Conservation (phyloP, 2,329 filamentous ascomycete genomes). For the Coccinonectria pachysandricola region DNA sequence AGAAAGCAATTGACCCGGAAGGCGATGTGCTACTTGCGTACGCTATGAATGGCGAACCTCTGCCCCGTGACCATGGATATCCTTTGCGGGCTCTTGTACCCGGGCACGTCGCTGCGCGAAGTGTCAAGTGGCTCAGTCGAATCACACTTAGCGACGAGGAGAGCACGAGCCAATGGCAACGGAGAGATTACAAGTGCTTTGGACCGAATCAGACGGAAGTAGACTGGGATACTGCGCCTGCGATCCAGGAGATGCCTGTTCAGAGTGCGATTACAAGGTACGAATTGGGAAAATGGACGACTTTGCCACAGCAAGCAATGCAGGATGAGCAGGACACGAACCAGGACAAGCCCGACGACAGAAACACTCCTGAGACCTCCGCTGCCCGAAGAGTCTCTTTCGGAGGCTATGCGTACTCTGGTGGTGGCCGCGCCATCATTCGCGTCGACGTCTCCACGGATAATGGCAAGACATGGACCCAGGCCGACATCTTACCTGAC, state of each 20-base stretch:
- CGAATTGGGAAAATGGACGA: slow-evolving; percentile 29
- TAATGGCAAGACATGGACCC: slow-evolving; percentile 52
- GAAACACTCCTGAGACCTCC: background rate
- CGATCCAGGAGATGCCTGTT: slow-evolving; percentile 59
- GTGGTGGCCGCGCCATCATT: slow-evolving; percentile 54
- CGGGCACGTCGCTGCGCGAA: slow-evolving; percentile 55
- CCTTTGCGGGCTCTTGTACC: slow-evolving; percentile 53
- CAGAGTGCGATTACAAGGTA: slow-evolving; percentile 54
- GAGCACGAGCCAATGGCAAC: slow-evolving; percentile 54
- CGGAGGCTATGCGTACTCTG: slow-evolving; percentile 57
- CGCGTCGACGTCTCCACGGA: slow-evolving; percentile 59
- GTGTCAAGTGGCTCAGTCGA: slow-evolving; percentile 58
- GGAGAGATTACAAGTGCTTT: slow-evolving; percentile 59
- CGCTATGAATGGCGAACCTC: slow-evolving; percentile 53
- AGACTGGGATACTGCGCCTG: slow-evolving; percentile 51
- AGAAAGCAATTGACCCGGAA: slow-evolving; percentile 45
- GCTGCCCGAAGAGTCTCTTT: slow-evolving; percentile 28
- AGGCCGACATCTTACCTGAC: slow-evolving; percentile 48
- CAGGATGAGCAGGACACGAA: background rate
- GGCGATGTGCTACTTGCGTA: slow-evolving; percentile 58
- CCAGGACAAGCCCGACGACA: background rate
- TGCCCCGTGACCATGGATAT: slow-evolving; percentile 57
- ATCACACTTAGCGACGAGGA: slow-evolving; percentile 58
- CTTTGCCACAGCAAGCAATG: background rate
- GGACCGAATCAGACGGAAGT: slow-evolving; percentile 50